Base-by-base conservation (phyloP, 2,329 filamentous ascomycete species). In the Phaeosphaeriaceae sp. region DNA sequence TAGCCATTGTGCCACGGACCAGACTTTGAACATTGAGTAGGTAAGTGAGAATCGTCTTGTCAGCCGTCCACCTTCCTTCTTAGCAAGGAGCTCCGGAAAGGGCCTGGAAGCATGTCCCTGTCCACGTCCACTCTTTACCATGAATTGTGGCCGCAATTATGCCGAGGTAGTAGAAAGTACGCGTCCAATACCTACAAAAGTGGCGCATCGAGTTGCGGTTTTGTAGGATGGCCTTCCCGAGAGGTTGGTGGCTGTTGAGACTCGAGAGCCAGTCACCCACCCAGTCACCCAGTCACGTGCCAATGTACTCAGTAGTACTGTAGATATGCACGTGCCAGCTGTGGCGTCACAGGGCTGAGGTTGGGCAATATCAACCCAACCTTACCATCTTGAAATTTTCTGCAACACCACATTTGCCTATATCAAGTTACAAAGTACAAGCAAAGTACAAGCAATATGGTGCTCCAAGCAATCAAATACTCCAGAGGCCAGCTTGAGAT, bases 381-480 rank as follows among this genome's bases (percentile, higher is more conserved):
- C 41, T 48, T 62, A 48, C 38, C 55, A 60, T 63, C 44, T 50
- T 47, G 45, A 58, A 59, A 48, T 60, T 65, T 63, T 57, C 46
- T 50, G 40, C 48, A 26, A 36, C 30, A 30, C 40, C 21, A 40
- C 23, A 26, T 26, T 26, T 26, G 6, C 23, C 23, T 6, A 11
- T 26, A 26, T 26, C 6, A 6, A 26, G 23, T 23, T 26, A 54
- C 32, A 42, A 35, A 32, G 34, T 33, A 33, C 48, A 39, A 38
- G 50, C n/a, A n/a, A n/a, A n/a, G n/a, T 56, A 50, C 50, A 21
- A 29, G 18, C 50, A 66, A 56, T 8, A 81, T 80, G 78, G 81
- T 83, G 18, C 84, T 94, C 38, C 82, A 92, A 75, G 89, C 90
- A 9, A 90, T 94, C 74, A 86, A 87, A 61, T 94, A 93, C 73